phyloP scores from a whole-genome alignment of 78 protist species.

The Chrysochromulina parva region DNA sequence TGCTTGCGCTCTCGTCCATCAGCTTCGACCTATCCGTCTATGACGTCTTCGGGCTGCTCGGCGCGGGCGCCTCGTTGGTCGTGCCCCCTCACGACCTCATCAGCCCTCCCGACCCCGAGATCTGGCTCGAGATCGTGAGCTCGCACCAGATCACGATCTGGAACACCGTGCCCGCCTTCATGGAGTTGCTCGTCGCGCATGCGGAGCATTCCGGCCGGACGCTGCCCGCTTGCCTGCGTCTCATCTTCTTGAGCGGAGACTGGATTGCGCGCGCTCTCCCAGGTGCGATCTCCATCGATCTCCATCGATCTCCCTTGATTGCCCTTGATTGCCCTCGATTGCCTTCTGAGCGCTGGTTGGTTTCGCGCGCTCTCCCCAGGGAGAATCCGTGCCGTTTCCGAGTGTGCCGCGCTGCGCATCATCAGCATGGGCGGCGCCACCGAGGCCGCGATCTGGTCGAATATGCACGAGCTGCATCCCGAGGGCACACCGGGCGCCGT shows the following conservation, averaged over 20 bases:
- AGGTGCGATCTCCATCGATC: too few species aligned
- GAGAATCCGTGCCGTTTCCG: background rate
- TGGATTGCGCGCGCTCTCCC: background rate
- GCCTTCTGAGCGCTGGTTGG: too few species aligned
- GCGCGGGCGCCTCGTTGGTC: background rate
- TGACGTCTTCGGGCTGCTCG: slow-evolving; percentile 3
- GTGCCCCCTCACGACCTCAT: background rate
- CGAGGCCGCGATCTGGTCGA: slow-evolving; percentile 18
- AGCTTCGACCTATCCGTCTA: slow-evolving; percentile 25
- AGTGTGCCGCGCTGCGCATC: background rate
- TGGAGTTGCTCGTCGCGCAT: background rate
- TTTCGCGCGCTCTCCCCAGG: background rate
- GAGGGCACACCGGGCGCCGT: too few species aligned
- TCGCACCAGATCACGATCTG: background rate
- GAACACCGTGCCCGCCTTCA: slow-evolving; percentile 6
- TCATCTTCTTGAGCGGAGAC: background rate
- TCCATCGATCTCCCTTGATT: too few species aligned
- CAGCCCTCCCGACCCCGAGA: background rate
- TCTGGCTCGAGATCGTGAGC: background rate
- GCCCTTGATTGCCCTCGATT: too few species aligned
- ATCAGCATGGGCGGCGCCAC: background rate
- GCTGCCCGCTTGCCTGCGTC: background rate
- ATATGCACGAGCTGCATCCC: too few species aligned
- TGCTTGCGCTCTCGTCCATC: background rate
- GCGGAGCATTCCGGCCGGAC: background rate